A percentile compares a stretch with the other conserved stretches of the same genome.
These are phyloP conservation scores for Calamus simplicifolius DNA, from an alignment of 176 grass and related monocot genomes.

Conservation along the genomic window DNA sequence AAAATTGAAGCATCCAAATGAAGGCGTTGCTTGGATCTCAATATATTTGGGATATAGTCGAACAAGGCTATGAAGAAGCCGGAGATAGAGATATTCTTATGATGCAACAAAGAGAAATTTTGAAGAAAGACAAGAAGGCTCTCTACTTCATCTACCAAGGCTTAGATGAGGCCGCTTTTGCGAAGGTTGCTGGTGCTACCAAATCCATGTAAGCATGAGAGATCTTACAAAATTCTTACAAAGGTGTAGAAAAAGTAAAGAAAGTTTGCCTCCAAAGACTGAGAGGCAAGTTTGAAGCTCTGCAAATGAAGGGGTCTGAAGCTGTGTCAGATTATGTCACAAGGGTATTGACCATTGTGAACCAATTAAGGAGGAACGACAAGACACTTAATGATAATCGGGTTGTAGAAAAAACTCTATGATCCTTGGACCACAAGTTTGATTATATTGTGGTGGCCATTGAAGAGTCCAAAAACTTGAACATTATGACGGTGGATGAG, in stretches of 20 bases:
- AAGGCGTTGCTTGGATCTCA: no score
- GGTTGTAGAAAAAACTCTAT: background rate
- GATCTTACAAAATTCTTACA: background rate
- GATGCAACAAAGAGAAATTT: no score
- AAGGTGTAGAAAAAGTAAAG: background rate
- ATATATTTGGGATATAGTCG: no score
- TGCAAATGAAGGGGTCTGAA: background rate
- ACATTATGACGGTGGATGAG: no score
- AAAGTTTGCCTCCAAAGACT: background rate
- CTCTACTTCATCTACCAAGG: background rate
- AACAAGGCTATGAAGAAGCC: no score
- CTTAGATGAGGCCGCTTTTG: background rate
- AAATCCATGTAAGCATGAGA: background rate
- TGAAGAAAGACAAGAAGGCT: background rate
- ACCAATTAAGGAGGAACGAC: background rate
- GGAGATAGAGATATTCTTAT: no score
- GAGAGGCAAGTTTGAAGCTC: background rate
- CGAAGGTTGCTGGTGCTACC: background rate
- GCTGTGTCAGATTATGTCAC: no score
- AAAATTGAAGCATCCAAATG: no score
- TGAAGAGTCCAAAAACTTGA: no score
- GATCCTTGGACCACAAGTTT: background rate
- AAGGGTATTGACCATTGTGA: no score
- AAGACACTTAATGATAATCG: background rate
- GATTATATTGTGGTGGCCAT: no score